These are phyloP conservation scores for Yamadazyma dendronema DNA, from an alignment of 1,139 yeast species.

Conservation along the genomic window DNA sequence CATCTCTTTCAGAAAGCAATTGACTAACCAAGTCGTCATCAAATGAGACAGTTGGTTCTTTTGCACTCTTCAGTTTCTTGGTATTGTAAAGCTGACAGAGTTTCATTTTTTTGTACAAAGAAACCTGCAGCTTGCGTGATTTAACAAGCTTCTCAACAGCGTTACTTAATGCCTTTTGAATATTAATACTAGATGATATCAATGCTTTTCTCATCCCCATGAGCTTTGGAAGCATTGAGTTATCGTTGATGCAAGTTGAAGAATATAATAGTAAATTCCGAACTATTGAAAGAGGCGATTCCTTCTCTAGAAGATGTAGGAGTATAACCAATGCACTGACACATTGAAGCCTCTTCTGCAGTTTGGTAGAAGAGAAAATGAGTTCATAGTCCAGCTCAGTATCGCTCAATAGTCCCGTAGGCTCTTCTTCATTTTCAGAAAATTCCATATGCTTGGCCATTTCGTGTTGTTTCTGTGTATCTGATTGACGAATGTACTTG, in stretches of 20 bases:
- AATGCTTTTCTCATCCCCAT: conserved; percentile 16
- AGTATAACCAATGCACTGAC: conserved; percentile 9
- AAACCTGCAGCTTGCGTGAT: conserved; percentile 8
- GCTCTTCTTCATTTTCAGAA: conserved; percentile 34
- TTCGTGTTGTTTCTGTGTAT: conserved; percentile 7
- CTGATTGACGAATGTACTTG: conserved; percentile 4
- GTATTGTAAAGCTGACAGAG: neutral
- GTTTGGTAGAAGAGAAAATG: neutral
- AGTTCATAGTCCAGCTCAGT: conserved; percentile 17
- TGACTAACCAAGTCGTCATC: conserved; percentile 11
- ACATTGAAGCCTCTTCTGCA: conserved; percentile 6
- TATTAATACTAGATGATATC: conserved; percentile 11
- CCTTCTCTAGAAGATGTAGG: conserved; percentile 20
- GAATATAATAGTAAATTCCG: conserved; percentile 27
- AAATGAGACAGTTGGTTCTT: conserved; percentile 10
- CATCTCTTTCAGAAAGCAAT: conserved; percentile 10
- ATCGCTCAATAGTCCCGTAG: conserved; percentile 18
- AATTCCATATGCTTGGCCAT: conserved; percentile 26
- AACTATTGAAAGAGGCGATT: conserved; percentile 26
- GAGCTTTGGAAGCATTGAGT: conserved; percentile 12
- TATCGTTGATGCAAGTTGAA: conserved; percentile 18
- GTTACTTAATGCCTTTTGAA: conserved; percentile 13
- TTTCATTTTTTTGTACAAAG: conserved; percentile 6
- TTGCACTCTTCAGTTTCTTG: neutral
- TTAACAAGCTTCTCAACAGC: conserved; percentile 15